Evolutionary conservation across 2,329 filamentous ascomycete species (phyloP).

Genomic region (Botrytis paeoniae): DNA sequence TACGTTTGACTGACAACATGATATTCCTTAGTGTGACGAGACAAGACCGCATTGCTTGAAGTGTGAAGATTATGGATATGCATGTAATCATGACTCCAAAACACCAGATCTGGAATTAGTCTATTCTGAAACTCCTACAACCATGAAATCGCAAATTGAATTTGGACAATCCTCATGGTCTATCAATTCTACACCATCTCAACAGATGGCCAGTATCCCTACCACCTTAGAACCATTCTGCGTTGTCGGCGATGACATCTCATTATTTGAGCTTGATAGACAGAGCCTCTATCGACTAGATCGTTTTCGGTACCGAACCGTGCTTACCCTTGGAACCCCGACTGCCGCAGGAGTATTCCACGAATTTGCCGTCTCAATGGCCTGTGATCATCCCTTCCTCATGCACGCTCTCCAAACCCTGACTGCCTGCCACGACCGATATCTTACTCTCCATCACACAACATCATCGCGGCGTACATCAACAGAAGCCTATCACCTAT

Average conservation of each 20-base stretch:
- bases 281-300: slow-evolving; percentile 39
- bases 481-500: slow-evolving; percentile 48
- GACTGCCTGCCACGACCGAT: slow-evolving; percentile 52
- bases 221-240: background rate
- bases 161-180: background rate
- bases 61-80: slow-evolving; percentile 48
- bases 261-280: slow-evolving; percentile 21
- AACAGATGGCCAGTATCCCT: background rate
- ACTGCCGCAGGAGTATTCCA: slow-evolving; percentile 39
- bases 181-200: too few species aligned
- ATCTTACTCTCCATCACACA: slow-evolving; percentile 36
- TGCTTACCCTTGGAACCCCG: slow-evolving; percentile 42
- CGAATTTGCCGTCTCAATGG: slow-evolving; percentile 35
- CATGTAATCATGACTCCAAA: slow-evolving; percentile 46
- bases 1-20: background rate
- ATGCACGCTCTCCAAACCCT: slow-evolving; percentile 55
- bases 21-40: slow-evolving; percentile 51
- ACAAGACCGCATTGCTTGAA: slow-evolving; percentile 47
- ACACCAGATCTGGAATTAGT: slow-evolving; percentile 37
- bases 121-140: background rate
- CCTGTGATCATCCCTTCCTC: slow-evolving; percentile 1
- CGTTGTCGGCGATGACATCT: background rate
- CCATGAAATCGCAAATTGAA: background rate
- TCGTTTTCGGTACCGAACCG: slow-evolving; percentile 44
- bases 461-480: slow-evolving; percentile 28